phyloP scores from a whole-genome alignment of 2,329 filamentous ascomycete genomes.

The Cladophialophora yegresii region DNA sequence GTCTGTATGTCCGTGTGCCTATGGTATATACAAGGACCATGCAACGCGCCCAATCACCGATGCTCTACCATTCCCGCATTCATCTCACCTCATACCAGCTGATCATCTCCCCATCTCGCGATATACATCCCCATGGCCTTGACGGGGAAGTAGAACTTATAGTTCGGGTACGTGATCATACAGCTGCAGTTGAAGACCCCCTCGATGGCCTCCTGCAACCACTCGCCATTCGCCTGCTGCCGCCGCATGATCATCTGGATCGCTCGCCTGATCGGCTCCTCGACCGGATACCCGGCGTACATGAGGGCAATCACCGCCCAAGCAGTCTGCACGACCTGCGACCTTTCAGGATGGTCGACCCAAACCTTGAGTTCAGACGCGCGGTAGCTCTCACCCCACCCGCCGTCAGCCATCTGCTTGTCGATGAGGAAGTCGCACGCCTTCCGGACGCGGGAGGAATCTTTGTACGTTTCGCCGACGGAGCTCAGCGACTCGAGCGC shows the following conservation, averaged over 20 bases:
- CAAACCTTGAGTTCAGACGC: conserved; percentile 78
- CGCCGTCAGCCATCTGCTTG: conserved; percentile 83
- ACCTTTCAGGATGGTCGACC: conserved; percentile 65
- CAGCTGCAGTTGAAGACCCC: conserved; percentile 98
- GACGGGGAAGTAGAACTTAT: conserved; percentile 94
- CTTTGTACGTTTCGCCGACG: conserved; percentile 78
- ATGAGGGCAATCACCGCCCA: conserved; percentile 84
- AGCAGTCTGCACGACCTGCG: conserved; percentile 90
- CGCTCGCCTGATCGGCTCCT: conserved; percentile 70
- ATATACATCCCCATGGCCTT: conserved; percentile 92
- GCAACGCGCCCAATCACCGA: no score
- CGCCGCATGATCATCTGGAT: conserved; percentile 79
- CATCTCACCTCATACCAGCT: conserved; percentile 44
- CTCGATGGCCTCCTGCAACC: conserved; percentile 93
- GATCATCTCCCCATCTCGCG: conserved; percentile 67
- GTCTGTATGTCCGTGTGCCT: background rate
- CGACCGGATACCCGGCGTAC: conserved; percentile 77
- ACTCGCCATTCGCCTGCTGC: conserved; percentile 87
- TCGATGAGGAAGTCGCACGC: conserved; percentile 85
- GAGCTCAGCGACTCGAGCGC: conserved; percentile 81
- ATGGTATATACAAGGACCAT: background rate
- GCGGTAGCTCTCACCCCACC: conserved; percentile 94
- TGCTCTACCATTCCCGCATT: background rate
- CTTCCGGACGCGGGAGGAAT: conserved; percentile 67
- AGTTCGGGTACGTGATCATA: conserved; percentile 99